Evolutionary conservation across 371 early-diverging fungal genomes (phyloP).

Genomic region (Syncephalastrum sp.): DNA sequence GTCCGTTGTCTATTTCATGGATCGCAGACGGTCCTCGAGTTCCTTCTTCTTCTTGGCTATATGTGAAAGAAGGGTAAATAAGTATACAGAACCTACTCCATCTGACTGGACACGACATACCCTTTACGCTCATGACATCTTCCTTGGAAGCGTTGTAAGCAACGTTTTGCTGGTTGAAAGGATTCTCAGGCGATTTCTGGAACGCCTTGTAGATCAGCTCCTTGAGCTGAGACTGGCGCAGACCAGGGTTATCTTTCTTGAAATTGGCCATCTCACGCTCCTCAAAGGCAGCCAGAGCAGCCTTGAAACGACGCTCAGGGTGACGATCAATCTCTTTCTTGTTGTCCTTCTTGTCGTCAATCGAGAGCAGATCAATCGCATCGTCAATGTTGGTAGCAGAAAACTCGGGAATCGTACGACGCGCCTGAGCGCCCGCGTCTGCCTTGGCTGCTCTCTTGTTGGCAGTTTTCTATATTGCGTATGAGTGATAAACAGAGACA

Average conservation of each 20-base stretch:
- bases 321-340: constrained; percentile 74
- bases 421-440: constrained; percentile 43
- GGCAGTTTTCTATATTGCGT: constrained; percentile 43
- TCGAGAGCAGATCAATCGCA: constrained; percentile 66
- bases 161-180: constrained; percentile 76
- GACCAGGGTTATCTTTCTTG: constrained; percentile 70
- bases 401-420: constrained; percentile 60
- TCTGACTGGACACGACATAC: constrained; percentile 11
- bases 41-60: too few species aligned
- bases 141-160: constrained; percentile 70
- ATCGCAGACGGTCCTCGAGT: too few species aligned
- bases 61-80: too few species aligned
- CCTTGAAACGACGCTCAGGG: constrained; percentile 85
- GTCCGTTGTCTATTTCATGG: too few species aligned
- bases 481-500: not conserved
- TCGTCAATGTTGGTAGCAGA: constrained; percentile 79
- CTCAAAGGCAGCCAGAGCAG: constrained; percentile 71
- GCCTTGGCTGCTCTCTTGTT: constrained; percentile 52
- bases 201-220: constrained; percentile 75
- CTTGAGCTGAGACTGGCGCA: constrained; percentile 74
- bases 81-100: too few species aligned
- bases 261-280: constrained; percentile 60
- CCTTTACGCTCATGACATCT: constrained; percentile 48
- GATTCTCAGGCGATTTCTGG: constrained; percentile 85
- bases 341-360: constrained; percentile 27